phyloP scores from a whole-genome alignment of 2,329 filamentous ascomycete species.

The Penicillium sp. region DNA sequence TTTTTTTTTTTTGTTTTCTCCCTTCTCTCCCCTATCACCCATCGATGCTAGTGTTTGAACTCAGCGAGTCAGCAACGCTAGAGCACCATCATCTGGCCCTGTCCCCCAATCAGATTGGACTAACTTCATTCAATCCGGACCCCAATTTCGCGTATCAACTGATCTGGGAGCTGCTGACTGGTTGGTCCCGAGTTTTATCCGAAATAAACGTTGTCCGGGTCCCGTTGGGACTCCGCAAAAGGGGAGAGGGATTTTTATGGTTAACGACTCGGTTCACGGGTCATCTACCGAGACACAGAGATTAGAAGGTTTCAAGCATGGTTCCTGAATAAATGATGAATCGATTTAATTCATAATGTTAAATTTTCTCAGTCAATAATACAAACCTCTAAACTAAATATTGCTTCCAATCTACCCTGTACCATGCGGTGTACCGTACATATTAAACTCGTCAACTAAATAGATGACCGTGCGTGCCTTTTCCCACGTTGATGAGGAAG shows the following conservation, averaged over 20 bases:
- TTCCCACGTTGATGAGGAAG: constrained; percentile 7
- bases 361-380: not conserved
- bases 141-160: constrained; percentile 3
- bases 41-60: constrained; percentile 10
- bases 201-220: constrained; percentile 8
- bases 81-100: not conserved
- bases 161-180: not conserved
- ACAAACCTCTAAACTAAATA: not conserved
- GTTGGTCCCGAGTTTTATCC: constrained; percentile 20
- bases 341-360: not conserved
- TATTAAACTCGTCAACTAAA: not conserved
- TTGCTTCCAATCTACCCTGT: too few relatives aligned
- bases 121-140: not conserved
- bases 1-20: not conserved
- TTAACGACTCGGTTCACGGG: constrained; percentile 6
- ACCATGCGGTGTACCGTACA: not conserved
- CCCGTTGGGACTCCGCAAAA: constrained; percentile 7
- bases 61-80: not conserved
- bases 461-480: not conserved
- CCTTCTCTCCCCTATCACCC: constrained; percentile 8
- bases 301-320: not conserved
- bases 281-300: not conserved
- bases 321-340: not conserved
- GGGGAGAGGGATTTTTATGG: constrained; percentile 1
- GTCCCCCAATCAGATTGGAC: not conserved